Evolutionary conservation across 768 basidiomycete genomes (phyloP).

Genomic region (Hericium erinaceus): DNA sequence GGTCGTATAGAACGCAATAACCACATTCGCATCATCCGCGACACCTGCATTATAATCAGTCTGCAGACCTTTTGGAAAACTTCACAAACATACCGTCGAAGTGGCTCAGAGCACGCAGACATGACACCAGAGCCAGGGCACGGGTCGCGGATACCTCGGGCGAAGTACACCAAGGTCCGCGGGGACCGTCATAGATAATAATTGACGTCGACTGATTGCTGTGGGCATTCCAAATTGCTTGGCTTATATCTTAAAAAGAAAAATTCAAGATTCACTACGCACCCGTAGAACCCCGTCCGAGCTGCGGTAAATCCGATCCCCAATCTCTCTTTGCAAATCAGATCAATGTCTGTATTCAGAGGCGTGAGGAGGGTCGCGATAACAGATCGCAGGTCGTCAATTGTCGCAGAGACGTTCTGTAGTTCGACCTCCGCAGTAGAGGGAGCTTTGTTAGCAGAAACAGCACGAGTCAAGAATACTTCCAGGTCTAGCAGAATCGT

Average conservation of each 20-base stretch:
- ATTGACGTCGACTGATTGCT: constrained; percentile 35
- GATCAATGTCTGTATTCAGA: constrained; percentile 61
- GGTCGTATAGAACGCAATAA: constrained; percentile 74
- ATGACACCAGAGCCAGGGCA: constrained; percentile 53
- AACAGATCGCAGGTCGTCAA: constrained; percentile 48
- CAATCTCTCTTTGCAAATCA: constrained; percentile 51
- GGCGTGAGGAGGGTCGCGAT: constrained; percentile 61
- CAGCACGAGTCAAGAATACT: constrained; percentile 11
- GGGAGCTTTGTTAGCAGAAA: constrained; percentile 8
- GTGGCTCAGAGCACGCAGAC: constrained; percentile 61
- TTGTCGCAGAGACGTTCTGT: constrained; percentile 35
- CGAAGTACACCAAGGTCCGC: constrained; percentile 66
- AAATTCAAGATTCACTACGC: constrained; percentile 6
- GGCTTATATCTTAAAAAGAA: too few relatives aligned
- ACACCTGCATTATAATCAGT: constrained; percentile 36
- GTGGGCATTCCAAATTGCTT: background rate
- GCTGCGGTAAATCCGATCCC: constrained; percentile 31
- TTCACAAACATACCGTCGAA: constrained; percentile 44
- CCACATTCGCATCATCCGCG: constrained; percentile 57
- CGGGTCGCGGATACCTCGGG: constrained; percentile 59
- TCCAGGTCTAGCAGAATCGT: constrained; percentile 23
- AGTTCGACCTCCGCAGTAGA: constrained; percentile 15
- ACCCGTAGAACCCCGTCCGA: constrained; percentile 45
- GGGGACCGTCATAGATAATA: constrained; percentile 27
- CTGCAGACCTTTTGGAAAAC: background rate